Evolutionary conservation across 768 basidiomycete species (phyloP).

Genomic region (Lactarius tabidus): DNA sequence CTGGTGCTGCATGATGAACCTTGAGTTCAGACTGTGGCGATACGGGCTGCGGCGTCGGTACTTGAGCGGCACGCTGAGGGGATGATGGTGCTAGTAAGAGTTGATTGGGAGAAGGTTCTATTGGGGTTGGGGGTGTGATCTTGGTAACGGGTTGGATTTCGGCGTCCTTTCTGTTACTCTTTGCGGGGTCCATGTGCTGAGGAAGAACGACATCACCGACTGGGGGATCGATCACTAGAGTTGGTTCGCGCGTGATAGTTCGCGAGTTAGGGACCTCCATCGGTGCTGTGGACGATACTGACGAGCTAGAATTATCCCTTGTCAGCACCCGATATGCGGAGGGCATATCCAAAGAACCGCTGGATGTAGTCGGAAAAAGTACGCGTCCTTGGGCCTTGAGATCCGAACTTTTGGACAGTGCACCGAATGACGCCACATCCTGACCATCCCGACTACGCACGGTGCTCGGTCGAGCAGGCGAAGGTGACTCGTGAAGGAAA

Average conservation of each 20-base stretch:
- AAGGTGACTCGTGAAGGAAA: constrained; percentile 80
- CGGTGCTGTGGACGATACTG: constrained; percentile 33
- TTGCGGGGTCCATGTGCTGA: constrained; percentile 1
- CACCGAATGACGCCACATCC: constrained; percentile 54
- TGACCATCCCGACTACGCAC: constrained; percentile 44
- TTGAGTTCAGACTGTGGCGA: constrained; percentile 19
- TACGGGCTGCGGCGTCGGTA: constrained; percentile 4
- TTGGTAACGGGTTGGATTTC: constrained; percentile 17
- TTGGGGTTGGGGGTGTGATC: constrained; percentile 25
- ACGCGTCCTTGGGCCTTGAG: constrained; percentile 64
- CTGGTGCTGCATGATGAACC: constrained; percentile 16
- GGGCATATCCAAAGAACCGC: constrained; percentile 22
- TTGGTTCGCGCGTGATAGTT: constrained; percentile 17
- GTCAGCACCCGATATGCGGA: constrained; percentile 22
- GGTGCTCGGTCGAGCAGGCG: constrained; percentile 60
- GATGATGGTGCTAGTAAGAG: constrained; percentile 20
- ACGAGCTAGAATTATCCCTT: constrained; percentile 38
- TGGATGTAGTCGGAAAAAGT: constrained; percentile 49
- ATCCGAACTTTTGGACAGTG: constrained; percentile 46
- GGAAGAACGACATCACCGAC: constrained; percentile 14
- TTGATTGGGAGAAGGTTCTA: constrained; percentile 15
- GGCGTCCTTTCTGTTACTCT: neutral
- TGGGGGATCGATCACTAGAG: constrained; percentile 12
- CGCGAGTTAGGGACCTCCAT: constrained; percentile 10
- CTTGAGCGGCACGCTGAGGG: constrained; percentile 12